Base-by-base conservation (phyloP, 306 rosid genomes). In the barrel medic (Medicago truncatula) region DNA sequence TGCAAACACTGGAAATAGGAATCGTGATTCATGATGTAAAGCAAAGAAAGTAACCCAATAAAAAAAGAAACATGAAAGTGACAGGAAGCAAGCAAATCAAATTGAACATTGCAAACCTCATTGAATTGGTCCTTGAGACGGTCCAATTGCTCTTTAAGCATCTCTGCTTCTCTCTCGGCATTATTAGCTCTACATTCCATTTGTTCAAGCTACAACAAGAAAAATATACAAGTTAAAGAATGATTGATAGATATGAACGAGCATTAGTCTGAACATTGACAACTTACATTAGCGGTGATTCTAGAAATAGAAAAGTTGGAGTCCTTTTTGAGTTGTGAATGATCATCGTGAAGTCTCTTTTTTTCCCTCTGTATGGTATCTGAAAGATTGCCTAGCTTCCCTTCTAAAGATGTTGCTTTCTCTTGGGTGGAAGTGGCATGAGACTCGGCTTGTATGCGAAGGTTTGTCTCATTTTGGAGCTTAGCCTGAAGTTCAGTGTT, bases 121-220 rank as follows among this genome's bases (percentile, higher is more conserved):
- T 77, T 71, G 80, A 92, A 82, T 81, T 87, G 93, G 54, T 80
- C 86, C 86, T 80, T 88, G 50, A 88, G 85, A 79, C 77, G 86
- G 78, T 83, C 91, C 67, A 92, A 76, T 78, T 95, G 97, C 78
- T 83, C 89, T 76, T 81, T 86, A 65, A 92, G 84, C 53, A 90
- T 89, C 79, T 81, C 83, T 40, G 89, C 82, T 83, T 95, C 97
- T 68, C 74, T 87, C 85, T 90, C 95, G 20, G 96, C 95, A 83
- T 81, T 90, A 36, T 70, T 85, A 80, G 97, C 96, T 80, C 85
- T 86, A 75, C 85, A 89, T 64, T 87, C 93, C 96, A 86, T 87
- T 78, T 87, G 82, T 78, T 92, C 93, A 80, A 86, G 93, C 98
- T 90, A 75, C 80, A 77, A 78, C 44, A 61, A 75, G 60, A 74